Evolutionary conservation across 805 yeast genomes (phyloP), one percentile per base, ranked within the genome.

Genomic region (Maudiozyma bulderi): DNA sequence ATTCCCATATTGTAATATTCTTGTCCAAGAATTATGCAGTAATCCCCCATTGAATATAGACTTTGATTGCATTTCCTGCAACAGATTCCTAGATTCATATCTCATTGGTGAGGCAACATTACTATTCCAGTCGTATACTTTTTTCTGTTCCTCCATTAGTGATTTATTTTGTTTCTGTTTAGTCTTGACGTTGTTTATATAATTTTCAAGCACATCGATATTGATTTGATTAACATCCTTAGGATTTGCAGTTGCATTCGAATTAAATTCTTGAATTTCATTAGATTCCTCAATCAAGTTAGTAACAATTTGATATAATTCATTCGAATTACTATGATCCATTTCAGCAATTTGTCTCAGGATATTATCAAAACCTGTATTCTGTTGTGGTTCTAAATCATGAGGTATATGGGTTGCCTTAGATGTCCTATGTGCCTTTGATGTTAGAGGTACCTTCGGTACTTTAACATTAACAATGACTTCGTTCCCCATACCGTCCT

Each of bases 81-180:
- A 31, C 31, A 59, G 26, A 9, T 50, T 50, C 11, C 60, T 58
- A n/a, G 42, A n/a, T 8, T 20, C 20, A 5, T 59, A 49, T 6
- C 54, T 20, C 9, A 42, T 35, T 6, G 51, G 48, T 8, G 49
- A 37, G 8, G 47, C 48, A 8, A 31, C n/a, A 6, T 42, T 29
- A 26, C 47, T 49, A 32, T 54, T 51, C 68, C 68, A 64, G 33
- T 56, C 47, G 46, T 60, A 64, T 5, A 45, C 47, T 29, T 52
- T 53, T 35, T 52, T 51, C 26, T 56, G 54, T 40, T 55, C 54
- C 50, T 57, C 53, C 3, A 57, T 52, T 15, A 55, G 47, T 26
- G 50, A 46, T 39, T 47, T 53, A n/a, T 54, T 54, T 38, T 55
- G 60, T 29, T 42, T 47, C 43, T 58, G 58, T 29, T 56, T 54